These are phyloP conservation scores for Trifolium fragiferum DNA, from an alignment of 306 rosid species.

Conservation along the genomic window DNA sequence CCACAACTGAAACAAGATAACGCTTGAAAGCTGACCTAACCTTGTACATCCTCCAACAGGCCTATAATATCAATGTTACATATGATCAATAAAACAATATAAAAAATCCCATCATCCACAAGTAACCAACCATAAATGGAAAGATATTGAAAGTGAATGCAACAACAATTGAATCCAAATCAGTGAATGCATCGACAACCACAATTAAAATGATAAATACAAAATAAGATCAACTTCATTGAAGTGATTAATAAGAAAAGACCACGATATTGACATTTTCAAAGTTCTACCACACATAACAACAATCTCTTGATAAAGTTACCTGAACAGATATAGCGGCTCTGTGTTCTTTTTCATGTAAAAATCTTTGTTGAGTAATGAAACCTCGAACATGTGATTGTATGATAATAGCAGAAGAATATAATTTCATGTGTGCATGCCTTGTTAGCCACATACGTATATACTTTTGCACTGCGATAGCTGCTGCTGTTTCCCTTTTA, in stretches of 20 bases:
- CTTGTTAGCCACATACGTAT: conserved; percentile 67
- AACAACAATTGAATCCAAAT: conserved; percentile 13
- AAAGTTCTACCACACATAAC: conserved; percentile 31
- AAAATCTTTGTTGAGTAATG: conserved; percentile 63
- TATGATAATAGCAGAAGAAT: conserved; percentile 60
- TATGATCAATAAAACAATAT: conserved; percentile 34
- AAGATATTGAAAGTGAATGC: conserved; percentile 35
- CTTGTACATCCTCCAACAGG: conserved; percentile 85
- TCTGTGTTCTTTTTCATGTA: conserved; percentile 67
- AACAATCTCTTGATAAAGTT: conserved; percentile 28
- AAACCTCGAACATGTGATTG: conserved; percentile 80
- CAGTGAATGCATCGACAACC: conserved; percentile 17
- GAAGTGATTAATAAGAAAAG: conserved; percentile 1
- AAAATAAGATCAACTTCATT: conserved; percentile 19
- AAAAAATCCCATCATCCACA: conserved; percentile 17
- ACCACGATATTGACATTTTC: conserved; percentile 5
- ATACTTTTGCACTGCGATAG: conserved; percentile 66
- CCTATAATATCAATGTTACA: conserved; percentile 54
- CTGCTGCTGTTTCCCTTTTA: conserved; percentile 74
- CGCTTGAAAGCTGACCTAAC: conserved; percentile 65
- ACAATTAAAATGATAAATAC: conserved; percentile 6
- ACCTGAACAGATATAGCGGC: conserved; percentile 93
- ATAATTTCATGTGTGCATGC: conserved; percentile 54
- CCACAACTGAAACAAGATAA: conserved; percentile 65
- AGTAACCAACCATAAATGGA: conserved; percentile 24